Percentiles rank a stretch among this genome's conserved stretches.
Conservation (phyloP, 805 yeast species). For the Metschnikowia shivogae region DNA sequence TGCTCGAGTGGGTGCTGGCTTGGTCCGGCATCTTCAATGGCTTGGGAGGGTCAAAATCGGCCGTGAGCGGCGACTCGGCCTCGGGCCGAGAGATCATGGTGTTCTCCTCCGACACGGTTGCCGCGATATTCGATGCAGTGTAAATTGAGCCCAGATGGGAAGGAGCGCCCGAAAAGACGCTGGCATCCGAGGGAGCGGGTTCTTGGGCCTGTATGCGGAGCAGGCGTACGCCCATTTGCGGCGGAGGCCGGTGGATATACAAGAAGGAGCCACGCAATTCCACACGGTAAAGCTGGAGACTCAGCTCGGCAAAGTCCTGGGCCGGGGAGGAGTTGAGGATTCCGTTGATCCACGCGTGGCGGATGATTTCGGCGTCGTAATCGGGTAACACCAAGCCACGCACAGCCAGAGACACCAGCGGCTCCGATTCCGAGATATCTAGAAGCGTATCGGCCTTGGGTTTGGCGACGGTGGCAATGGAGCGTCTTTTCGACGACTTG, state of each 20-base stretch:
- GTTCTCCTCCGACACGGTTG: not conserved
- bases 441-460: slow-evolving; percentile 1
- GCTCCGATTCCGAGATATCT: slow-evolving; percentile 5
- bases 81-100: not conserved
- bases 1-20: not conserved
- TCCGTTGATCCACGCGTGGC: slow-evolving; percentile 38
- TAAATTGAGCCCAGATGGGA: too few relatives aligned
- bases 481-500: slow-evolving; percentile 17
- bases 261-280: slow-evolving; percentile 62
- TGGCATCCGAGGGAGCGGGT: not conserved
- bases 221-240: slow-evolving; percentile 16
- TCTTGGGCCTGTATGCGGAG: slow-evolving; percentile 9
- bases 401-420: slow-evolving; percentile 11
- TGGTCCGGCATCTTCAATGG: not conserved
- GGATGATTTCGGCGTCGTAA: slow-evolving; percentile 29
- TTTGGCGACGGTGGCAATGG: slow-evolving; percentile 10
- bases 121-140: not conserved
- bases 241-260: slow-evolving; percentile 41
- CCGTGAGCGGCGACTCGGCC: not conserved
- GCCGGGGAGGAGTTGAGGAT: slow-evolving; percentile 31
- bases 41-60: slow-evolving; percentile 1
- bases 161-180: not conserved
- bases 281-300: slow-evolving; percentile 17
- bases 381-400: slow-evolving; percentile 24
- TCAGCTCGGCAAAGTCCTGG: slow-evolving; percentile 23